These are phyloP conservation scores for Udeniomyces megalosporus DNA, from an alignment of 768 basidiomycete species.

Conservation along the genomic window DNA sequence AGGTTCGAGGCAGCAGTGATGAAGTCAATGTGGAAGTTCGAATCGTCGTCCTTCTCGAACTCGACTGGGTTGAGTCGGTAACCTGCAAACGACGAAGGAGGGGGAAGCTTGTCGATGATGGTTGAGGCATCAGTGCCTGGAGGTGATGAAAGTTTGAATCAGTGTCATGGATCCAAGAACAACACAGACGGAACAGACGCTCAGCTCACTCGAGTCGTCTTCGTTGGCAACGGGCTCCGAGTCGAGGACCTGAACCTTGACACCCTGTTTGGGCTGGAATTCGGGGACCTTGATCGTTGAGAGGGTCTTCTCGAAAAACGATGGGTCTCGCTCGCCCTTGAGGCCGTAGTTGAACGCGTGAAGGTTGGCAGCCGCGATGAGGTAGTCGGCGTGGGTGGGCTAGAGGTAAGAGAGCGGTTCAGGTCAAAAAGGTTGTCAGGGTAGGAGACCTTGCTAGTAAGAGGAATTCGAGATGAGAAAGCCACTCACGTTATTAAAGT, in stretches of 20 bases:
- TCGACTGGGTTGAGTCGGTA: constrained; percentile 89
- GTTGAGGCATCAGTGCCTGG: constrained; percentile 33
- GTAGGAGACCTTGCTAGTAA: too few species aligned
- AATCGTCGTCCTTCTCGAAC: constrained; percentile 98
- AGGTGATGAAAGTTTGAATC: constrained; percentile 31
- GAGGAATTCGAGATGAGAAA: constrained; percentile 1
- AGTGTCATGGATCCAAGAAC: background rate
- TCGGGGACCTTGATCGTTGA: constrained; percentile 72
- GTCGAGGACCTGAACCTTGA: constrained; percentile 86
- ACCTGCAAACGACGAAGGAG: constrained; percentile 84
- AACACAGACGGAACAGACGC: constrained; percentile 15
- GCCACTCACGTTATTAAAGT: constrained; percentile 61
- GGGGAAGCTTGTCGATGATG: constrained; percentile 54
- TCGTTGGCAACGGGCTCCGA: constrained; percentile 53
- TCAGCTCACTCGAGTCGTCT: constrained; percentile 19
- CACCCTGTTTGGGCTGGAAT: constrained; percentile 80
- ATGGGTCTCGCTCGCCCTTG: constrained; percentile 66
- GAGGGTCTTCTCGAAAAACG: constrained; percentile 65
- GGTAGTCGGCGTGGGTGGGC: constrained; percentile 72
- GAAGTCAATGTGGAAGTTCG: constrained; percentile 96
- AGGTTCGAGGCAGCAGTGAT: constrained; percentile 95
- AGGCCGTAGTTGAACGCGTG: constrained; percentile 98
- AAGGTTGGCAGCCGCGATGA: constrained; percentile 85
- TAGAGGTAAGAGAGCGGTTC: constrained; percentile 25
- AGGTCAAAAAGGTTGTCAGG: background rate